Percentiles rank a stretch among this genome's conserved stretches.
Conservation (phyloP, 495 filamentous ascomycete genomes). For the Daldinia vernicosa region DNA sequence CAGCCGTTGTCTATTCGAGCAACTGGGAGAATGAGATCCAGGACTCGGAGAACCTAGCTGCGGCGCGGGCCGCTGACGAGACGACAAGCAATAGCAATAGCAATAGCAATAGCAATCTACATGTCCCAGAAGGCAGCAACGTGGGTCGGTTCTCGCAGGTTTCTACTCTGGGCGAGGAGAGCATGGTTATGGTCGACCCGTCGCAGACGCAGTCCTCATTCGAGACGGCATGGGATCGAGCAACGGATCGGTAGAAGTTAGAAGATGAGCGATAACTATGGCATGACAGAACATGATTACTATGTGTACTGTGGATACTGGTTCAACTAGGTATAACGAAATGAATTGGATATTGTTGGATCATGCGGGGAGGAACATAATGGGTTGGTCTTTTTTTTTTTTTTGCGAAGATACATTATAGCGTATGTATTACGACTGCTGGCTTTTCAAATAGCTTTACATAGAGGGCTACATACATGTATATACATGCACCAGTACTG, state of each 20-base stretch:
- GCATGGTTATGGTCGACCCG: conserved; percentile 56
- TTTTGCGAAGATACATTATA: conserved; percentile 8
- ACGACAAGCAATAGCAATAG: conserved; percentile 6
- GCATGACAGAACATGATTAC: neutral
- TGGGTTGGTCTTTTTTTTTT: neutral
- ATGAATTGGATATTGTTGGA: neutral
- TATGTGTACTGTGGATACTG: neutral
- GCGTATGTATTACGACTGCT: conserved; percentile 15
- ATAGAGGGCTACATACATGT: conserved; percentile 21
- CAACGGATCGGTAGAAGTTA: conserved; percentile 38
- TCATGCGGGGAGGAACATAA: conserved; percentile 3
- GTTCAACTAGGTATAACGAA: neutral
- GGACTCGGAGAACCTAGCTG: conserved; percentile 45
- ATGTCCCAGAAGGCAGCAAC: conserved; percentile 16
- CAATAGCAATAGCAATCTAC: conserved; percentile 5
- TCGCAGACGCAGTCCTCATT: conserved; percentile 53
- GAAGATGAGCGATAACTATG: neutral
- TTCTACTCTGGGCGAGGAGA: conserved; percentile 50
- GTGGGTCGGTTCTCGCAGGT: conserved; percentile 24
- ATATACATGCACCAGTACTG: conserved; percentile 20
- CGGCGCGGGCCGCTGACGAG: conserved; percentile 28
- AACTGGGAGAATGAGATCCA: conserved; percentile 83
- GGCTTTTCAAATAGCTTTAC: conserved; percentile 14
- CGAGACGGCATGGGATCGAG: conserved; percentile 73
- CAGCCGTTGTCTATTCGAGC: conserved; percentile 91